Evolutionary conservation across 2,329 filamentous ascomycete species (phyloP), one percentile per base, ranked within the genome.

Genomic region (Graphiopsis chlorocephala): DNA sequence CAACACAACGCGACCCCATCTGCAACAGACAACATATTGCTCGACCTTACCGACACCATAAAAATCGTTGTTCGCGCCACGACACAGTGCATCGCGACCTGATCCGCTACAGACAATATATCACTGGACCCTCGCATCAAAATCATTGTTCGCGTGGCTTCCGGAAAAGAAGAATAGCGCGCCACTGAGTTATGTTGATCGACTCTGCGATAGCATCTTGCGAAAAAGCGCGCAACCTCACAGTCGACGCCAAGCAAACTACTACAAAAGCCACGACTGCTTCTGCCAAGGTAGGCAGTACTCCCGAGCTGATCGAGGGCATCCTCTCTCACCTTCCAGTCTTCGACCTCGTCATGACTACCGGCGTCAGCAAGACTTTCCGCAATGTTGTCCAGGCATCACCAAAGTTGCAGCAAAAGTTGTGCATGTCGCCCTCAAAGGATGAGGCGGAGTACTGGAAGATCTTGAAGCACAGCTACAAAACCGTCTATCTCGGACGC

Each of bases 221-320:
- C n/a, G 11, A 10, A 12, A 33, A 12, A 8, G 12, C 12, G 31
- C 31, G 31, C 31, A 12, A 33, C 11, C 31, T 33, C 31, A 33
- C 31, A 33, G 31, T 33, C 31, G 31, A 11, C 31, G 31, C 31
- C 10, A 11, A 33, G 11, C 31, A 33, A 33, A 33, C 8, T 33
- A 11, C 11, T 33, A 12, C 31, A 12, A 12, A 33, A 10, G 31
- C 31, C 8, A 3, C 31, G 31, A 33, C 31, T 12, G 31, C 31
- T 11, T 8, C 31, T 33, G 11, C 31, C 31, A 33, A 33, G 12
- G 26, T 62, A 26, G 17, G 15, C 17, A 29, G 25, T 20, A 58
- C 42, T 28, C 28, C 59, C 3, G 58, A 65, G 12, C 50, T 65
- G 6, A 14, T 65, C 26, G 59, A 62, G 25, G 45, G 8, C 5